Percentiles rank a stretch among this genome's conserved stretches.
Conservation (phyloP, 2,329 filamentous ascomycete species). For the Thelonectria rubi region DNA sequence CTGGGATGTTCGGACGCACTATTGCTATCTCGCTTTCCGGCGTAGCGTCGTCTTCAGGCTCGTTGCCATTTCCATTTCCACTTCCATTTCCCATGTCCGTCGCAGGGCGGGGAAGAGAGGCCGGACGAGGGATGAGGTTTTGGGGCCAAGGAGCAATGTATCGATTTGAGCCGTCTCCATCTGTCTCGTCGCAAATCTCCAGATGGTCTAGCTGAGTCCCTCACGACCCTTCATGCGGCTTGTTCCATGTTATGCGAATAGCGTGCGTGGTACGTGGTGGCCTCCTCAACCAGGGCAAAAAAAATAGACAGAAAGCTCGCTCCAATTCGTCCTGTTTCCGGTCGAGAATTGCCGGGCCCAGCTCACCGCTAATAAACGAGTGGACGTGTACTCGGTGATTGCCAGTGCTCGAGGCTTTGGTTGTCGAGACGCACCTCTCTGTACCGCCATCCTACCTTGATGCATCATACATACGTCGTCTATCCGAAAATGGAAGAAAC, state of each 20-base stretch:
- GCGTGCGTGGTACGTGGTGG: background rate
- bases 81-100: constrained; percentile 25
- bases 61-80: constrained; percentile 20
- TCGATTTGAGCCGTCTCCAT: constrained; percentile 13
- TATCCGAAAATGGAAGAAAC: background rate
- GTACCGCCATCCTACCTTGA: constrained; percentile 7
- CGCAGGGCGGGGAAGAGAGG: constrained; percentile 23
- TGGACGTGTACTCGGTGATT: background rate
- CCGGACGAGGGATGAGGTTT: constrained; percentile 8
- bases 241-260: constrained; percentile 5
- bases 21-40: constrained; percentile 41
- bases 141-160: constrained; percentile 1
- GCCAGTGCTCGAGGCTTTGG: background rate
- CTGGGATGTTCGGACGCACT: constrained; percentile 36
- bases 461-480: constrained; percentile 10
- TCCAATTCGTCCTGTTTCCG: no score
- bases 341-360: no score
- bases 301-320: background rate
- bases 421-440: no score
- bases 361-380: background rate
- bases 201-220: background rate
- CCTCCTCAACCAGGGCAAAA: constrained; percentile 5
- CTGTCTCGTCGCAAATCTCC: constrained; percentile 17
- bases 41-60: constrained; percentile 35
- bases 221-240: constrained; percentile 2